phyloP scores from a whole-genome alignment of 2,329 filamentous ascomycete genomes.

The Botrytis squamosa region DNA sequence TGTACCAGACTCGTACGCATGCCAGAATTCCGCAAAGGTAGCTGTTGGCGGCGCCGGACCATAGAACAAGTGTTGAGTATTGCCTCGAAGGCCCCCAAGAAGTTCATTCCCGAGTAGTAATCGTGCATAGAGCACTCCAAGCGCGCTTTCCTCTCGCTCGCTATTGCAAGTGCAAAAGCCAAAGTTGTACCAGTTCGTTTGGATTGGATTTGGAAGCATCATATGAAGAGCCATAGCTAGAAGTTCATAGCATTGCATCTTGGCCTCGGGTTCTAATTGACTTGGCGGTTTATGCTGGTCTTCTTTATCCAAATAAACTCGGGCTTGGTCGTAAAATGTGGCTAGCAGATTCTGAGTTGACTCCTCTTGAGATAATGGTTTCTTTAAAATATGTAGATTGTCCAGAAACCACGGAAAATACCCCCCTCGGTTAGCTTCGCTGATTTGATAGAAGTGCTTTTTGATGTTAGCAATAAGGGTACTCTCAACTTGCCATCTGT shows the following conservation, averaged over 20 bases:
- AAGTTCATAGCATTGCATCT: neutral
- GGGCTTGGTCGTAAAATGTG: neutral
- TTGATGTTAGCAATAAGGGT: neutral
- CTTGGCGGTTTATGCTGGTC: neutral
- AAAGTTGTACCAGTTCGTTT: neutral
- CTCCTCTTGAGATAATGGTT: neutral
- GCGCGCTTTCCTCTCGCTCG: neutral
- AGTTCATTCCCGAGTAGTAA: neutral
- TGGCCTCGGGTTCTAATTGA: neutral
- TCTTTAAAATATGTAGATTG: neutral
- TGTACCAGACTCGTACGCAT: neutral
- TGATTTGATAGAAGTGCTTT: neutral
- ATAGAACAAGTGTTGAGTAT: neutral
- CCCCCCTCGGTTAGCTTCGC: neutral
- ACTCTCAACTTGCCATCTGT: neutral
- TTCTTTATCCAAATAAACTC: neutral
- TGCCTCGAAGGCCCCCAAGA: neutral
- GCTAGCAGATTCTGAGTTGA: neutral
- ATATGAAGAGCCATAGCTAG: neutral
- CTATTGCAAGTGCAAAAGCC: neutral
- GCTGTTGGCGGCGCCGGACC: neutral
- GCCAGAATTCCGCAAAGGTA: neutral
- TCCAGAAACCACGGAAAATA: neutral
- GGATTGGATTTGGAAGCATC: neutral
- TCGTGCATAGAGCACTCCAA: neutral